Conservation (phyloP, 1,284 basidiomycete genomes). For the Cryptococcus hybrid region DNA sequence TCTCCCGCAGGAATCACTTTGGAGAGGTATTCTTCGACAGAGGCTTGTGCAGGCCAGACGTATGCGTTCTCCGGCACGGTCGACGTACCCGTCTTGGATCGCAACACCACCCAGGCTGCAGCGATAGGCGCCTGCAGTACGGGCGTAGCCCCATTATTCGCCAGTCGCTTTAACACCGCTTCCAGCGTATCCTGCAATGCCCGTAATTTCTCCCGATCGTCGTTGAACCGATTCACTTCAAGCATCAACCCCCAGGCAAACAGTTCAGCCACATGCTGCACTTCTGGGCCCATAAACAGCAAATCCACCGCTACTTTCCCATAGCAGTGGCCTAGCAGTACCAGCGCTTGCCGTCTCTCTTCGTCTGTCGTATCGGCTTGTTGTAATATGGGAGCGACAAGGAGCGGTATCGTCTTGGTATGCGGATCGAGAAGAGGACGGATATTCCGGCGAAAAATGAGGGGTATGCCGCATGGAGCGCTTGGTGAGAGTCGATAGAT, state of each 20-base stretch:
- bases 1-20: neutral
- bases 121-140: neutral
- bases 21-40: neutral
- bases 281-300: neutral
- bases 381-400: neutral
- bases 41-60: neutral
- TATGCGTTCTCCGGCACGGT: neutral
- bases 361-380: neutral
- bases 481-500: neutral
- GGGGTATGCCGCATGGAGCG: constrained; percentile 4
- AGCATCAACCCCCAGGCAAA: constrained; percentile 4
- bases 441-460: constrained; percentile 8
- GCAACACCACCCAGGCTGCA: constrained; percentile 6
- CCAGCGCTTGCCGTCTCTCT: constrained; percentile 5
- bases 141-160: neutral
- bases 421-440: constrained; percentile 5
- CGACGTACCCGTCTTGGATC: neutral
- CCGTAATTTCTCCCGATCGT: neutral
- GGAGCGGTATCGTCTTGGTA: constrained; percentile 1
- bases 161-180: neutral
- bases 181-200: neutral
- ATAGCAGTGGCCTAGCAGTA: constrained; percentile 11
- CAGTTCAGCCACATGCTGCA: neutral
- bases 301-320: neutral
- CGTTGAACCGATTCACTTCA: neutral